A percentile compares a stretch with the other conserved stretches of the same genome.
Evolutionary conservation across 257 asterid species (phyloP).

Genomic region (Fraxinus cuspidata): DNA sequence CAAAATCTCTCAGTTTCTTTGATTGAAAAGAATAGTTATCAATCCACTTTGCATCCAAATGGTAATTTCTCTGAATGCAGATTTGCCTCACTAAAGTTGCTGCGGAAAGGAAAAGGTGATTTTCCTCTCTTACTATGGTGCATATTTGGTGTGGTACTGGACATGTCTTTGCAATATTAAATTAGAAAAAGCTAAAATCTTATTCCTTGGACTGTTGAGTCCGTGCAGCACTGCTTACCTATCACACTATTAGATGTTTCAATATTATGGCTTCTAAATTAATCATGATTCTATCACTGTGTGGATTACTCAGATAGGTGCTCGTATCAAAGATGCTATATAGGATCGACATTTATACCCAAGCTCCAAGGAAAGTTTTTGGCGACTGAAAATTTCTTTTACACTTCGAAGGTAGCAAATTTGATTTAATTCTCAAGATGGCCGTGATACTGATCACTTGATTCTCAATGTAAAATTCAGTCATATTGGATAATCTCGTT

Average conservation of each 20-base stretch:
- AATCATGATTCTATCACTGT: not conserved
- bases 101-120: constrained; percentile 89
- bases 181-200: not conserved
- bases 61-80: constrained; percentile 97
- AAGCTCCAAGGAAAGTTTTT: constrained; percentile 86
- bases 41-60: constrained; percentile 58
- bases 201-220: not conserved
- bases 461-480: not conserved
- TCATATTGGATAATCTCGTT: constrained; percentile 10
- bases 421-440: not conserved
- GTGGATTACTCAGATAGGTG: constrained; percentile 57
- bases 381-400: constrained; percentile 93
- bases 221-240: not conserved
- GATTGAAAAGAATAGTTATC: constrained; percentile 45
- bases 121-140: not conserved
- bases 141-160: not conserved
- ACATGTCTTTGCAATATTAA: not conserved
- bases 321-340: constrained; percentile 57
- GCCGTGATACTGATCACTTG: not conserved
- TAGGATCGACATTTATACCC: constrained; percentile 82
- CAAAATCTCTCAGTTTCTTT: constrained; percentile 44
- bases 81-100: constrained; percentile 68
- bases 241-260: not conserved
- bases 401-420: constrained; percentile 75
- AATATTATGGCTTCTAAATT: not conserved